Evolutionary conservation across 225 moss, liverwort and hornwort species (phyloP), one percentile per base, ranked within the genome.

Genomic region (Lunularia cruciata): DNA sequence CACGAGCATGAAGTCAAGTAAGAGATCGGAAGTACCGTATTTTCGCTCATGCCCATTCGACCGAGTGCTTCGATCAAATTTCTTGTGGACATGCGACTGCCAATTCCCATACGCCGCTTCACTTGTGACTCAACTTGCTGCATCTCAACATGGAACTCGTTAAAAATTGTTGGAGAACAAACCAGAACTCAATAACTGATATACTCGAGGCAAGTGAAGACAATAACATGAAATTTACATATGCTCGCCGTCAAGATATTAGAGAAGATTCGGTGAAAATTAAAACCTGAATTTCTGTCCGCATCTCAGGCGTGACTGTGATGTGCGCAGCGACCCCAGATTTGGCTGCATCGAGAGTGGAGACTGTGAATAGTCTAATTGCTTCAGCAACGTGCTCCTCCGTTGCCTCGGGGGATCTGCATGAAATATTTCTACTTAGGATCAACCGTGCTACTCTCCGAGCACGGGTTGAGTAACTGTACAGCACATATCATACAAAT

Each of bases 41-140:
- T 77, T 78, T 91, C 91, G 69, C 91, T 89, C 77, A 91, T 80
- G 65, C 94, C 94, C 74, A 91, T 91, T 58, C 91, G 84, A 81
- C 78, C 89, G 7, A 94, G 80, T 52, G 87, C 85, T 73, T 89
- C 88, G 31, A 95, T 83, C 18, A 95, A 81, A 66, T 84, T 89
- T 45, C 90, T 86, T 65, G 89, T 89, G 8, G 90, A 92, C 71
- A 95, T 85, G 72, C 89, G 86, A 73, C 88, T 95, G 63, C 91
- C 92, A 53, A 92, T 92, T 52, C 88, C 89, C 95, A 95, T 92
- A 15, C 89, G 85, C 40, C 91, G 73, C 73, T 86, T 89, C 35
- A 95, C 83, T 79, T 95, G 95, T 60, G 85, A 38, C 75, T 95
- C 95, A 33, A 95, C 91, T 89, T 90, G 89, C 92, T 95, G 85